Evolutionary conservation across 169 alveolate genomes (phyloP), one percentile per base, ranked within the genome.

Genomic region (Eimeria maxima): DNA sequence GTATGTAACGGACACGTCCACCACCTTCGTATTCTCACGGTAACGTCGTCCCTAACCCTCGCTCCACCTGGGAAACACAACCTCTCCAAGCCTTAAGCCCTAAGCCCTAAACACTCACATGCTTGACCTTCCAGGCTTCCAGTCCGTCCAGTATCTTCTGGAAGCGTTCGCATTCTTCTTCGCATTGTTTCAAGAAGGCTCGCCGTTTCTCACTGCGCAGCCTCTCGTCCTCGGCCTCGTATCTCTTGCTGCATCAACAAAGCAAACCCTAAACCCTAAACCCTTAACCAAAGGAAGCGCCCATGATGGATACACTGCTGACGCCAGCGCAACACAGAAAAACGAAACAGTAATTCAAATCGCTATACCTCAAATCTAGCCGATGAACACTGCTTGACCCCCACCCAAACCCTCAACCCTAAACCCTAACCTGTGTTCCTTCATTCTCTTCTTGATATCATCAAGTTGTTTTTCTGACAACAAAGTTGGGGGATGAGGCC

Each of bases 401-500:
- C 38, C 38, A 33, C 50, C n/a, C 11, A 33, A 57, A 33, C 55
- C 55, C 81, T 63, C 5, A 65, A n/a, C 74, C 33, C 55, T n/a
- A 38, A 95, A 92, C 95, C 80, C 94, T 27, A 55, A 83, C 95
- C 97, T 95, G 94, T 98, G 98, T n/a, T 98, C 98, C 91, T 98
- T 98, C 95, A 98, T 93, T 87, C 97, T 97, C 95, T 97, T 98
- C 96, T 97, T 97, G 76, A 98, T 98, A 45, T 98, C 98, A 45
- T 98, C 98, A 67, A 97, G 96, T 91, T 97, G 97, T 71, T 96
- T 96, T 86, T 92, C 97, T 60, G 98, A 95, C 92, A 98, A 78
- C 53, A 98, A 95, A 3, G 99, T 96, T 33, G 98, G 98, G 8
- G 99, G 99, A 60, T 98, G 99, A 13, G 99, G 99, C 90, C 99